A percentile compares a stretch with the other conserved stretches of the same genome.
These are phyloP conservation scores for Ciborinia camelliae DNA, from an alignment of 2,329 filamentous ascomycete species.

Conservation along the genomic window DNA sequence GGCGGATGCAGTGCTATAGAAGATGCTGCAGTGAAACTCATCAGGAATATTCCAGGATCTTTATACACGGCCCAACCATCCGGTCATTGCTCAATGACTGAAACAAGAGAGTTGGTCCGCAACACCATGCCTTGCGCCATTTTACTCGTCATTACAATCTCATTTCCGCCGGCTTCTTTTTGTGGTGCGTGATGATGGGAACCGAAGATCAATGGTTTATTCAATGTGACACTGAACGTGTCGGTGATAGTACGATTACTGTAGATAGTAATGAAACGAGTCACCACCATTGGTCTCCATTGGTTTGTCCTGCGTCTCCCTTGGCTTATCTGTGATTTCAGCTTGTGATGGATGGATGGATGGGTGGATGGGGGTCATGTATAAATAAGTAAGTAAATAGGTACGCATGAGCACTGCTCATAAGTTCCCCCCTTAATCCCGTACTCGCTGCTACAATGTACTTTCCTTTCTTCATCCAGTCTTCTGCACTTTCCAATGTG, in stretches of 20 bases:
- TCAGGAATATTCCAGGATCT: neutral
- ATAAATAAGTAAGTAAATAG: neutral
- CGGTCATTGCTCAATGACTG: neutral
- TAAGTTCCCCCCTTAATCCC: neutral
- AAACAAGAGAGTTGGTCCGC: neutral
- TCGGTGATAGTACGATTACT: neutral
- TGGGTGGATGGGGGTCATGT: neutral
- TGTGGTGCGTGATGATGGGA: neutral
- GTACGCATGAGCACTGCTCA: neutral
- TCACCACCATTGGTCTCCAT: neutral
- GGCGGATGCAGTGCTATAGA: neutral
- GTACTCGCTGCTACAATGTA: neutral
- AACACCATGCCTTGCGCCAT: neutral
- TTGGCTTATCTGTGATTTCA: neutral
- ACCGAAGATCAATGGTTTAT: neutral
- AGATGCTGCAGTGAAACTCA: constrained; percentile 5
- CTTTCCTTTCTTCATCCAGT: neutral
- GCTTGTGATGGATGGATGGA: neutral
- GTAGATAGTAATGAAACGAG: neutral
- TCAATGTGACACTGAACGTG: neutral
- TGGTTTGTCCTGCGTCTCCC: neutral
- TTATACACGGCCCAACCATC: neutral
- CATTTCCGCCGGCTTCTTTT: neutral
- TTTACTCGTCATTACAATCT: neutral
- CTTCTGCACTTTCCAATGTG: neutral